Conservation (phyloP, 208 protist species). For the Sergeia podlipaevii region DNA sequence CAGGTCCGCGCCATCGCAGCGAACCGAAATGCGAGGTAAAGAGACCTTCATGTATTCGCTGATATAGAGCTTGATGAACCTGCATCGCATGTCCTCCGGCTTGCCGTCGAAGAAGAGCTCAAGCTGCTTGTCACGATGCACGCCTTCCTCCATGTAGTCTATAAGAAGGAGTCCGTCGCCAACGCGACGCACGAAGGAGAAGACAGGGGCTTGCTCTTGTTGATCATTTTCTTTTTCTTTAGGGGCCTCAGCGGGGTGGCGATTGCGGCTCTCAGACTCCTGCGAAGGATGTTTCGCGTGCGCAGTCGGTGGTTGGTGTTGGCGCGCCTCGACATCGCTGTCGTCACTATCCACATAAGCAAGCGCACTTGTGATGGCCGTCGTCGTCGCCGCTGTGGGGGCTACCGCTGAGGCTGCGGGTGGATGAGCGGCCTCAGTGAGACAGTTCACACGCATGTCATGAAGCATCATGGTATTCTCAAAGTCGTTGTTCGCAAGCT, state of each 20-base stretch:
- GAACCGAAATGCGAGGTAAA: constrained; percentile 1
- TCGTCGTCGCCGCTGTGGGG: background rate
- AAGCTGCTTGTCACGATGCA: constrained; percentile 3
- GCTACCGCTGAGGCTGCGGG: background rate
- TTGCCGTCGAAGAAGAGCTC: constrained; percentile 31
- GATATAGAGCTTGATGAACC: constrained; percentile 15
- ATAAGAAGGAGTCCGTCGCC: constrained; percentile 22
- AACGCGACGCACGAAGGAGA: constrained; percentile 15
- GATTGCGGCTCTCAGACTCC: too few relatives aligned
- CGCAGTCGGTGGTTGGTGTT: background rate
- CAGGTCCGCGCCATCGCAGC: background rate
- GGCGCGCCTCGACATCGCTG: background rate
- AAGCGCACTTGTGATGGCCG: background rate
- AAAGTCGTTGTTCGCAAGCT: constrained; percentile 22
- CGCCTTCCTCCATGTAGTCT: constrained; percentile 11
- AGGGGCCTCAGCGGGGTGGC: too few relatives aligned
- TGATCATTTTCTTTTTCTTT: background rate
- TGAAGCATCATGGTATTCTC: constrained; percentile 23
- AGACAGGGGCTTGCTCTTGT: background rate
- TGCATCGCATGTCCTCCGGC: background rate
- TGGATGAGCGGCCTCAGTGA: background rate
- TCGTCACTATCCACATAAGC: background rate
- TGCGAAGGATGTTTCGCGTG: too few relatives aligned
- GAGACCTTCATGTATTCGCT: constrained; percentile 10
- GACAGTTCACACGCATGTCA: constrained; percentile 1